Base-by-base conservation (phyloP, 371 early-diverging fungal genomes). In the Mucor plumbeus region DNA sequence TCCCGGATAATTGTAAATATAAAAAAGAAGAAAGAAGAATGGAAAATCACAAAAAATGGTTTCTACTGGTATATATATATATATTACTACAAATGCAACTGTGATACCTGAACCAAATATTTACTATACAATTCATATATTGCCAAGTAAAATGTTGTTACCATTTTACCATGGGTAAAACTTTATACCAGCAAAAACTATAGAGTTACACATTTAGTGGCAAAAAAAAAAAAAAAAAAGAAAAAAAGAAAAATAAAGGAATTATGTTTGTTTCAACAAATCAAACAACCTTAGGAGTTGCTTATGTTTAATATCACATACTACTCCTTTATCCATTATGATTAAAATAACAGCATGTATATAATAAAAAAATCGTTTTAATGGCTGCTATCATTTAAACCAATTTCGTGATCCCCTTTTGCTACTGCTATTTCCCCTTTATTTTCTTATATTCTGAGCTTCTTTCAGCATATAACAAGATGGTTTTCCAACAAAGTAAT, bases 401-500 rank as follows among this genome's bases (percentile, higher is more conserved):
- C 3, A 26, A 3, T 26, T 26, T 31, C 7, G 33, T 53, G 31
- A 53, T 53, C 53, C 14, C 53, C 11, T 50, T 50, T 26, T 26
- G 26, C 38, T 38, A 55, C 13, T 34, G 21, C 34, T 15, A n/a
- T 34, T 55, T n/a, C 21, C 35, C 35, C 21, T 15, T 55, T 35
- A 34, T 34, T 34, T 33, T 4, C 3, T 47, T 7, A 5, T 47
- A 4, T 9, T 38, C 4, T 26, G 26, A 1, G 3, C 26, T 3
- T 26, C 26, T 26, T 26, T 26, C 26, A 26, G 33, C 9, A 31
- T 53, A 53, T 9, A 59, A 41, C 59, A 59, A 59, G 59, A 31
- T 59, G 40, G 41, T 41, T 59, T 59, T 40, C 50, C 50, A 21
- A 50, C 50, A 50, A 50, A 55, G 35, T 55, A 55, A 55, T 34